Conservation (phyloP, 768 basidiomycete genomes). For the Tulasnella calospora region DNA sequence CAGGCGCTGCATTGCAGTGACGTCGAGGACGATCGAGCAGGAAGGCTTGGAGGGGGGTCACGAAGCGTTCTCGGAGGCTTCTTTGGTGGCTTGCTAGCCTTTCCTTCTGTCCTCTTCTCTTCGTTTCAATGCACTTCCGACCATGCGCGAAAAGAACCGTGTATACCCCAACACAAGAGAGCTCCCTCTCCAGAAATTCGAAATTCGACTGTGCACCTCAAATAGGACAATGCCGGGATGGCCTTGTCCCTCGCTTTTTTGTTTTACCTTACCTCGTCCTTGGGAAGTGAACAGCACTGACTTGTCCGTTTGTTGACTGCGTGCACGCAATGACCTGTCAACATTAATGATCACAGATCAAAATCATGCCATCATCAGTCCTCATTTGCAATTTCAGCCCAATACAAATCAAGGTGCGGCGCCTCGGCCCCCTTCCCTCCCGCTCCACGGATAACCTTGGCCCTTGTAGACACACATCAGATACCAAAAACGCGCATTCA, state of each 20-base stretch:
- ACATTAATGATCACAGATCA: neutral
- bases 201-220: neutral
- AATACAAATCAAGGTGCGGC: slow-evolving; percentile 1
- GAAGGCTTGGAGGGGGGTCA: too few species aligned
- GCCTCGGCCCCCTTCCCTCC: neutral
- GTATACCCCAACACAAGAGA: too few species aligned
- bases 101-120: neutral
- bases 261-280: neutral
- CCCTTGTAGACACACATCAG: neutral
- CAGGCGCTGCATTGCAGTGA: too few species aligned
- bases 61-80: slow-evolving; percentile 1
- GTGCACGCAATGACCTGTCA: too few species aligned
- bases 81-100: slow-evolving; percentile 9
- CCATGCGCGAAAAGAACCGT: slow-evolving; percentile 11
- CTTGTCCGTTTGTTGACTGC: neutral
- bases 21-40: too few species aligned
- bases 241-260: neutral
- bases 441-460: slow-evolving; percentile 5
- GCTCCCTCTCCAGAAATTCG: neutral
- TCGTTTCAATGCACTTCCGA: slow-evolving; percentile 5
- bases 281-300: neutral
- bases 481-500: neutral
- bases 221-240: neutral
- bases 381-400: neutral
- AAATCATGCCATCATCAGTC: neutral